Conservation (phyloP, 257 asterid species). For the Fraxinus pennsylvanica region DNA sequence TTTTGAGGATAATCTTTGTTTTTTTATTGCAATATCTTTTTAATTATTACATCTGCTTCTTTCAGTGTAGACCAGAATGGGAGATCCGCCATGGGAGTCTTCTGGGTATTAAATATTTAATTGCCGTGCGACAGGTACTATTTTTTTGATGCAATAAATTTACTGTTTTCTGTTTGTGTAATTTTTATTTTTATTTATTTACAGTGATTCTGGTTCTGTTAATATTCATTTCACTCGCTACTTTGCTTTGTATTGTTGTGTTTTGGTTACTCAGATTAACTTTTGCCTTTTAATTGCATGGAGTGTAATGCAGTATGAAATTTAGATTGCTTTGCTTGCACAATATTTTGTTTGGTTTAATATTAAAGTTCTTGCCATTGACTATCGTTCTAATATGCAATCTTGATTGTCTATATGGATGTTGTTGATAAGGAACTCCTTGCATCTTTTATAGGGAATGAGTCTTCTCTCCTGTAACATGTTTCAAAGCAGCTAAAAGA, state of each 20-base stretch:
- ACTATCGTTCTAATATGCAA: neutral
- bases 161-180: constrained; percentile 6
- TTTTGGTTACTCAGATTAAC: neutral
- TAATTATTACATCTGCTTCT: constrained; percentile 56
- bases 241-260: neutral
- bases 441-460: neutral
- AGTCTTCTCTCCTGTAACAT: no score
- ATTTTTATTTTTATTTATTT: neutral
- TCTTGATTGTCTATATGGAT: neutral
- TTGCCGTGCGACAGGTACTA: constrained; percentile 95
- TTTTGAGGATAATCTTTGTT: constrained; percentile 12
- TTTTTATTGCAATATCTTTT: constrained; percentile 27
- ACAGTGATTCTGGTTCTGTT: constrained; percentile 17
- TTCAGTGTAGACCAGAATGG: constrained; percentile 99
- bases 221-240: neutral
- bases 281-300: no score
- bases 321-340: neutral
- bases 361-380: neutral
- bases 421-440: neutral
- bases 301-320: no score
- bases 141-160: constrained; percentile 12
- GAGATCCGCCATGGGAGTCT: constrained; percentile 99
- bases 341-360: constrained; percentile 12
- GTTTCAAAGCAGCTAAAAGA: neutral
- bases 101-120: constrained; percentile 90